These are phyloP conservation scores for Oxytropis ochrocephala DNA, from an alignment of 306 rosid species.

Conservation along the genomic window DNA sequence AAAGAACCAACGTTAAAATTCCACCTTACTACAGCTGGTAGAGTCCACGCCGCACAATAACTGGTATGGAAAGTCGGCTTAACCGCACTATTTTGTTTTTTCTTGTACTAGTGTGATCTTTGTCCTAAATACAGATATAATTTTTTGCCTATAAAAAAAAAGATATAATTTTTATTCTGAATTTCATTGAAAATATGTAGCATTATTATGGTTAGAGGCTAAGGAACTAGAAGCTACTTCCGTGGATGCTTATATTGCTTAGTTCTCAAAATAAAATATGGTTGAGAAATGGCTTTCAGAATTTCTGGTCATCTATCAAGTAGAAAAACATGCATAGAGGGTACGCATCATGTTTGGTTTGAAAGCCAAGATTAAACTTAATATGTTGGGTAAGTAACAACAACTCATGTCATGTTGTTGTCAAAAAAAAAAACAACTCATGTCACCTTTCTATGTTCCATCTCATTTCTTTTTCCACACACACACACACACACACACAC, in stretches of 20 bases:
- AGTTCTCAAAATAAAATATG: constrained; percentile 28
- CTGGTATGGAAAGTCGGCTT: too few relatives aligned
- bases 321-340: constrained; percentile 26
- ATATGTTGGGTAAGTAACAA: constrained; percentile 42
- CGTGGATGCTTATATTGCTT: constrained; percentile 41
- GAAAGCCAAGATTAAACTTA: constrained; percentile 48
- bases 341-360: constrained; percentile 42
- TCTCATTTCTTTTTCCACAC: not conserved
- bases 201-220: not conserved
- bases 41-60: too few relatives aligned
- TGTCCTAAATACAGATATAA: too few relatives aligned
- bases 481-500: too few relatives aligned
- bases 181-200: not conserved
- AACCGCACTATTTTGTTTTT: too few relatives aligned
- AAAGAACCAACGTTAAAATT: too few relatives aligned
- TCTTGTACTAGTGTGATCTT: too few relatives aligned
- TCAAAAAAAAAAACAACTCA: too few relatives aligned
- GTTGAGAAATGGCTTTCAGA: constrained; percentile 76
- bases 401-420: constrained; percentile 18
- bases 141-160: too few relatives aligned
- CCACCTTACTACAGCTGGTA: too few relatives aligned
- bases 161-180: too few relatives aligned
- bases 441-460: constrained; percentile 4
- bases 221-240: constrained; percentile 19
- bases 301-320: constrained; percentile 40